These are phyloP conservation scores for Emergomyces orientalis DNA, from an alignment of 2,329 filamentous ascomycete species.

Conservation along the genomic window DNA sequence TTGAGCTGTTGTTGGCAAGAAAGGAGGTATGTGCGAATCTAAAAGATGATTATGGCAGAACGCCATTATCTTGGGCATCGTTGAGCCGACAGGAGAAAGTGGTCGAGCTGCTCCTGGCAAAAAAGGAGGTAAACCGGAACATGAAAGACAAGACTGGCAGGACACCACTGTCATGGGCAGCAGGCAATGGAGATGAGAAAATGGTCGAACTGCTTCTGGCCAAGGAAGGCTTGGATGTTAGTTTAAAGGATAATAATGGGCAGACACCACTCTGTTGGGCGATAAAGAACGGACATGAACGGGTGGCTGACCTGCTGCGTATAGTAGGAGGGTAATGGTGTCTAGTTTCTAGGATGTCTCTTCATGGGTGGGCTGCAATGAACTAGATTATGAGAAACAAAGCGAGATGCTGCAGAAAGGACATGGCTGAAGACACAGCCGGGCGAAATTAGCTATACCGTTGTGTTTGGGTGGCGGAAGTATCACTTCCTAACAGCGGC, in stretches of 20 bases:
- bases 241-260: not conserved
- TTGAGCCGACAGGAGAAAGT: not conserved
- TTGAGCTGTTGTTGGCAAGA: constrained; percentile 4
- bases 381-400: too few relatives aligned
- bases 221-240: not conserved
- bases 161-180: not conserved
- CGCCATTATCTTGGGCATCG: constrained; percentile 10
- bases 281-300: not conserved
- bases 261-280: not conserved
- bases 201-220: not conserved
- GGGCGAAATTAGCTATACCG: too few relatives aligned
- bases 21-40: not conserved
- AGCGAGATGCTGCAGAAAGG: too few relatives aligned
- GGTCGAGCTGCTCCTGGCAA: not conserved
- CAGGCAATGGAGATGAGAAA: not conserved
- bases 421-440: too few relatives aligned
- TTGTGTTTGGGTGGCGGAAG: too few relatives aligned
- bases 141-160: not conserved
- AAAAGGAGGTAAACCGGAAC: not conserved
- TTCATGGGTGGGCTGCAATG: not conserved
- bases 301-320: not conserved
- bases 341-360: not conserved
- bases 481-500: too few relatives aligned
- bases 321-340: not conserved
- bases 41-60: not conserved